Evolutionary conservation across 441 rosid species (phyloP).

Genomic region (Croton laevigatus): DNA sequence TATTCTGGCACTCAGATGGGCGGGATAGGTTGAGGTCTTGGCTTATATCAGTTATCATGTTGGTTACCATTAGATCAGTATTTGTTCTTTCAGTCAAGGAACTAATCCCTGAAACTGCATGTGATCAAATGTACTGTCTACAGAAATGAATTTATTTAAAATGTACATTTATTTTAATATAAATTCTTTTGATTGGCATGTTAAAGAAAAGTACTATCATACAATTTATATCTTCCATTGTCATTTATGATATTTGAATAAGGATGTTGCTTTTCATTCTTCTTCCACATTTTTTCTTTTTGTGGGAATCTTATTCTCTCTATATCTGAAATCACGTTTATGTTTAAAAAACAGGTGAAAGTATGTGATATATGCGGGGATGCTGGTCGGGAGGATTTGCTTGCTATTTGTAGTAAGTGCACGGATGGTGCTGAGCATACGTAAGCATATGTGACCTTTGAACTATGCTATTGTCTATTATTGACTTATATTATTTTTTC

Average conservation of each 20-base stretch:
- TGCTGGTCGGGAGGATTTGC: slow-evolving; percentile 96
- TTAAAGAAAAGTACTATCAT: background rate
- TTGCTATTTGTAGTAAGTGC: slow-evolving; percentile 90
- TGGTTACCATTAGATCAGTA: background rate
- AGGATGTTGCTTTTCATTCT: background rate
- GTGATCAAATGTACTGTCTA: background rate
- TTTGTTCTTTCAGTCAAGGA: background rate
- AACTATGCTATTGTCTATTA: slow-evolving; percentile 8
- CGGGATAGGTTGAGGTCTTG: background rate
- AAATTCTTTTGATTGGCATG: background rate
- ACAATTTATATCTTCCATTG: background rate
- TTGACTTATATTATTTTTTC: slow-evolving; percentile 17
- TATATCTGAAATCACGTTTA: slow-evolving; percentile 21
- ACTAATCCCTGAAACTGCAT: background rate
- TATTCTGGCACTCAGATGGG: background rate
- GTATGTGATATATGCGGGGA: slow-evolving; percentile 99
- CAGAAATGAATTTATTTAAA: background rate
- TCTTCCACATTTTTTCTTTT: background rate
- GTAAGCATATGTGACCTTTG: slow-evolving; percentile 47
- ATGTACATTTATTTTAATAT: background rate
- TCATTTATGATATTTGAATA: background rate
- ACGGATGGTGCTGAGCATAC: slow-evolving; percentile 99
- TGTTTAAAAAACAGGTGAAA: slow-evolving; percentile 73
- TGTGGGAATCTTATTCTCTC: background rate
- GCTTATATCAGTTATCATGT: background rate